These are phyloP conservation scores for Cadophora malorum DNA, from an alignment of 2,329 filamentous ascomycete genomes.

Conservation along the genomic window DNA sequence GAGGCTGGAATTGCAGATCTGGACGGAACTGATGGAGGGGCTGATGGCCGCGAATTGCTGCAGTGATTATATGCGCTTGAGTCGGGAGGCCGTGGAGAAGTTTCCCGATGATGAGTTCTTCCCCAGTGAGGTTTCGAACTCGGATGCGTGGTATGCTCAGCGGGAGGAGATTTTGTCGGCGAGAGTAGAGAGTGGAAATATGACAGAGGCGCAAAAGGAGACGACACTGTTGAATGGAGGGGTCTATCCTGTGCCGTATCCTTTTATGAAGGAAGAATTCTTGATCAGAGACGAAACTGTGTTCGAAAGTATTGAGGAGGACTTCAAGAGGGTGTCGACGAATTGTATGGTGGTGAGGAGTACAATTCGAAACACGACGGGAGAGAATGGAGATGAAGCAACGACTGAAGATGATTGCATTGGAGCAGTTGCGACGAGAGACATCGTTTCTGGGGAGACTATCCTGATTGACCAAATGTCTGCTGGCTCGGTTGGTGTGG, in stretches of 20 bases:
- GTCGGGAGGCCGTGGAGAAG: slow-evolving; percentile 37
- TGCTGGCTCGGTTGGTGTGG: slow-evolving; percentile 31
- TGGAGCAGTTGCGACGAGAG: slow-evolving; percentile 35
- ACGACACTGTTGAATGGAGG: slow-evolving; percentile 38
- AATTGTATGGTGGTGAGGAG: slow-evolving; percentile 38
- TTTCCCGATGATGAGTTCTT: slow-evolving; percentile 40
- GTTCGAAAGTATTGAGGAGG: slow-evolving; percentile 33
- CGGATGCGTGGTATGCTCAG: slow-evolving; percentile 38
- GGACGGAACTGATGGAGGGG: slow-evolving; percentile 42
- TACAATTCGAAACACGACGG: slow-evolving; percentile 33
- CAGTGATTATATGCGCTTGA: slow-evolving; percentile 37
- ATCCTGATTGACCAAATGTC: slow-evolving; percentile 35
- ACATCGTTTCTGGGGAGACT: slow-evolving; percentile 33
- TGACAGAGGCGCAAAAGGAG: slow-evolving; percentile 34
- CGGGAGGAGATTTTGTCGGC: slow-evolving; percentile 33
- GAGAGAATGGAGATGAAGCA: slow-evolving; percentile 25
- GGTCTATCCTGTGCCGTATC: slow-evolving; percentile 39
- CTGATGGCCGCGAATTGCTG: slow-evolving; percentile 42
- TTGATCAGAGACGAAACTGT: slow-evolving; percentile 34
- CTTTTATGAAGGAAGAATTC: slow-evolving; percentile 38
- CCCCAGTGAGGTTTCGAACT: slow-evolving; percentile 39
- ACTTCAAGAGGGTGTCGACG: slow-evolving; percentile 35
- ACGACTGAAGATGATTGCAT: slow-evolving; percentile 38
- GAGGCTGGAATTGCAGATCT: slow-evolving; percentile 40
- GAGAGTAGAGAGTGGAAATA: slow-evolving; percentile 33